Evolutionary conservation across 441 rosid species (phyloP), one percentile per base, ranked within the genome.

Genomic region (Brassica hybrid): DNA sequence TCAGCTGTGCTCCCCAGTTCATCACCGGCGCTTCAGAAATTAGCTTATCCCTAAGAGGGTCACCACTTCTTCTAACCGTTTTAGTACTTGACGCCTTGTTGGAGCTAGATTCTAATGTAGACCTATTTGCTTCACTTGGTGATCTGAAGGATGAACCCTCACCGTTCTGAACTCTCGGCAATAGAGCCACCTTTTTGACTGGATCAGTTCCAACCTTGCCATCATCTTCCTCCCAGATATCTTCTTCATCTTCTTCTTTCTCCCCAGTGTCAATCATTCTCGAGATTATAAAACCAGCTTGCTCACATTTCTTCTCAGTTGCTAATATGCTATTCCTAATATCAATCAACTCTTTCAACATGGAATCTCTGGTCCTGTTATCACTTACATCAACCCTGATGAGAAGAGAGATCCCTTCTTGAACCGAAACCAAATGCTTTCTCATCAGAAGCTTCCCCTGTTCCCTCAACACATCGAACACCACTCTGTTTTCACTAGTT

Each of bases 391-490:
- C 97, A 62, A 88, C 97, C 80, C 87, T 85, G 60, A 89, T 85
- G 62, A 89, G 93, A 84, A 94, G 87, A 45, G 93, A 86, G 73
- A 96, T 87, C 85, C 87, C 87, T 79, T 92, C 96, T 80, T 91
- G 87, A 66, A 94, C 92, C 0, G 92, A 88, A 74, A 85, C 82
- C 67, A 90, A 61, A 85, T 94, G 97, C 83, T 92, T 94, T 6
- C 86, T 82, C 66, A 84, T 87, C 57, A 96, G 75, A 84, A 94
- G 88, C 83, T 90, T 94, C 71, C 90, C 89, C 69, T 88, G 75
- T 83, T 94, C 97, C 82, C 98, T 88, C 84, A 94, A 75, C 9
- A 90, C 87, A 88, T 94, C 97, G 21, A 96, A 96, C 12, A 94
- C 86, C 52, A 92, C 96, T 85, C 91, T 89, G 54, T 96, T 96